Base-by-base conservation (phyloP, 2,329 filamentous ascomycete species). In the Zymoseptoria ardabiliae region DNA sequence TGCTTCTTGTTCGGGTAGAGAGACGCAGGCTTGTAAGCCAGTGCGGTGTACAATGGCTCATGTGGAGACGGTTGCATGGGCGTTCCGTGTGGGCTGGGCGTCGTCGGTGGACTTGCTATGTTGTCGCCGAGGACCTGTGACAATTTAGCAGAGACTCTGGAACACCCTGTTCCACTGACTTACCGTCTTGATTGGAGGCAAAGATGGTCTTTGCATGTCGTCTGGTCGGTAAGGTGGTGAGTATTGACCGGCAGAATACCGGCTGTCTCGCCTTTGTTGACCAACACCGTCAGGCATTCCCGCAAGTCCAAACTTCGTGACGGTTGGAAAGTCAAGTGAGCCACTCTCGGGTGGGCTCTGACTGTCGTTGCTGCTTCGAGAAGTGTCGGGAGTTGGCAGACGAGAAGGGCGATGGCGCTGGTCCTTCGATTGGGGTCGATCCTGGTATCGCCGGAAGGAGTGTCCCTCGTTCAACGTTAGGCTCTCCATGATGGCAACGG, bases 1-100 rank as follows among this genome's bases (percentile, higher is more conserved):
- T 65, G 65, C 58, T 71, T 73, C 65, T 73, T 73, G 64, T 71
- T 71, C 2, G 71, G 71, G 57, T 73, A 73, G 1, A 73, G 62
- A 20, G 70, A 64, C 13, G 68, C 65, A 13, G 71, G 71, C 57
- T 71, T 72, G 66, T 70, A 72, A 2, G 69, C 71, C 13, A 64
- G 63, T 11, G 67, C 63, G 20, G 65, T 67, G 60, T 69, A 69
- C 1, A 63, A 61, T 4, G 71, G 70, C 63, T 73, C 71, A 35
- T 68, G 63, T 9, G 71, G 70, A 13, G 62, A 63, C 19, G 66
- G 66, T 41, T 72, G 71, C 19, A 65, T 62, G 19, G 64, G 53
- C 22, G 58, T 61, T 50, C 53, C 60, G 35, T 64, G 60, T 19
- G 63, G 61, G n/a, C 65, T 68, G 8, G 71, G 71, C 11, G 70